Base-by-base conservation (phyloP, 1,284 basidiomycete genomes). In the Cryptococcus jaspeensis region DNA sequence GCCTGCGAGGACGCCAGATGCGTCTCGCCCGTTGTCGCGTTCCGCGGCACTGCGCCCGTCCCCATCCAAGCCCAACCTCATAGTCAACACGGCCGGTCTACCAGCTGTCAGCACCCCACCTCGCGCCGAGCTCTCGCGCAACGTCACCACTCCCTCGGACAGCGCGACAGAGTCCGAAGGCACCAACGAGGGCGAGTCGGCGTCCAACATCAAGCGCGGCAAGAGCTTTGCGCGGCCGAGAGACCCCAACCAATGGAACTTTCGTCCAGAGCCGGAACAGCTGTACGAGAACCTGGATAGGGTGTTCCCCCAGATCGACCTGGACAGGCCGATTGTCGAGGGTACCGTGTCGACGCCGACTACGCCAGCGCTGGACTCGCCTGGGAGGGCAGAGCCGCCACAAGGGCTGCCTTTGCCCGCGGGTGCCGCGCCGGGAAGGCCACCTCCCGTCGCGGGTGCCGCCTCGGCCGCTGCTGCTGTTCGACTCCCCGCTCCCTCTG, bases 241-340 rank as follows among this genome's bases (percentile, higher is more conserved):
- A 50, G 69, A 66, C 51, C 55, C 56, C 8, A 61, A 69, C 47
- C 71, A 75, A 51, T 92, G 90, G 90, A 88, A 88, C 47, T 85
- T 89, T 62, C 89, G 96, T 70, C 96, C 96, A 13, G 86, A 88
- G 35, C 87, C 94, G 0, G 96, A 99, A 73, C 89, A 91, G 68
- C 87, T 99, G 53, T 93, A 94, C 74, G 90, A 98, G 55, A 87
- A 90, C 55, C 82, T 99, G 7, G 91, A 98, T 68, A 87, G 90
- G 63, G 97, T 92, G 81, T 99, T 99, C 82, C 94, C 94, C 0
- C 87, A 90, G 65, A 91, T 97, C 73, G 94, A 99, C 72, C 84
- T 99, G 50, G 96, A 99, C 78, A 89, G 91, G 72, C 95, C 95
- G 1, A 87, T 99, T 57, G 89, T 98, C 55, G 94, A 98, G 63